Evolutionary conservation across 345 rosid genomes (phyloP).

Genomic region (Arabis hirsuta): DNA sequence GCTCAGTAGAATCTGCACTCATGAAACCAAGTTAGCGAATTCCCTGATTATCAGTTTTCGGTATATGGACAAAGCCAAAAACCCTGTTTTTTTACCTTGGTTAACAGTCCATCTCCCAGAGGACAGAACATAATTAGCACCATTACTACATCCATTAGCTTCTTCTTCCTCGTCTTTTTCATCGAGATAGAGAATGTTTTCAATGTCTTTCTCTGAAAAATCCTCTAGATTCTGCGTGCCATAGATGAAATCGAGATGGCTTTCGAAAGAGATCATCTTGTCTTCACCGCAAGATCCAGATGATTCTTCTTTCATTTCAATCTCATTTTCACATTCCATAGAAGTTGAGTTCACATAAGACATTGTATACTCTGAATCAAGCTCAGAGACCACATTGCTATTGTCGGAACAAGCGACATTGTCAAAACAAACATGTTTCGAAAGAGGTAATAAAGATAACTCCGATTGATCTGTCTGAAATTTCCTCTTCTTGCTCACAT

Average conservation of each 20-base stretch:
- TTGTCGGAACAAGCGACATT: constrained; percentile 12
- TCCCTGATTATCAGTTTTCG: constrained; percentile 3
- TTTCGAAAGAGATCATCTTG: constrained; percentile 29
- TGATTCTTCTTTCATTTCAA: constrained; percentile 44
- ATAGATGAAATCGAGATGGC: constrained; percentile 39
- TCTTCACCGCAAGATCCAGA: constrained; percentile 38
- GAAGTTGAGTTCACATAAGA: constrained; percentile 30
- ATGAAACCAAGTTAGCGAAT: constrained; percentile 7
- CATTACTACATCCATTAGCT: constrained; percentile 42
- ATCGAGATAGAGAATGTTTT: constrained; percentile 43
- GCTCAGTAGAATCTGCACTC: constrained; percentile 55
- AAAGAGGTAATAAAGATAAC: constrained; percentile 26
- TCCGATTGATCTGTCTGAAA: constrained; percentile 40
- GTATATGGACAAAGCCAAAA: constrained; percentile 5
- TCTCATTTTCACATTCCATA: constrained; percentile 36
- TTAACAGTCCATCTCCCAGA: constrained; percentile 70
- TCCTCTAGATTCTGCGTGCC: constrained; percentile 48
- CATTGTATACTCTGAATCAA: constrained; percentile 25
- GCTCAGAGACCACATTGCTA: constrained; percentile 22
- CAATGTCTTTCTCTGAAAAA: constrained; percentile 53
- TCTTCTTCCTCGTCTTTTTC: constrained; percentile 33
- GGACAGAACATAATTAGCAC: constrained; percentile 55
- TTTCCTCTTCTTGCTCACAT: constrained; percentile 42
- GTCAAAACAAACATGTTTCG: constrained; percentile 34
- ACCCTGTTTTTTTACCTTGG: constrained; percentile 56